Conservation (phyloP, 495 filamentous ascomycete species). For the Hyaloscypha bicolor region DNA sequence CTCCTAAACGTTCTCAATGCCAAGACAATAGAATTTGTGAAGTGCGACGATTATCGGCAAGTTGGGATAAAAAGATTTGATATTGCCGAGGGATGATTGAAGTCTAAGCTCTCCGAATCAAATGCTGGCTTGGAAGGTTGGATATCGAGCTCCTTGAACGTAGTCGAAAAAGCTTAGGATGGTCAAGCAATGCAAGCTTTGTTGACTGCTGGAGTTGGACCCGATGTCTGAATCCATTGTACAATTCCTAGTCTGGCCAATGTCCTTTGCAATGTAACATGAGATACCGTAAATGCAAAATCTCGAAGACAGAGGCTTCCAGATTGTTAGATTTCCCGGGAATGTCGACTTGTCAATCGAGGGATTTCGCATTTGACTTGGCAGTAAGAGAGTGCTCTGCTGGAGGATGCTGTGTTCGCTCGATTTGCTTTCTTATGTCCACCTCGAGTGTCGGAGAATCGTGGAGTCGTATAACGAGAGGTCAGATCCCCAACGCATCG, state of each 20-base stretch:
- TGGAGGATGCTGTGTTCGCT: too few relatives aligned
- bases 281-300: too few relatives aligned
- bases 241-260: too few relatives aligned
- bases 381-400: too few relatives aligned
- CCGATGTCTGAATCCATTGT: too few relatives aligned
- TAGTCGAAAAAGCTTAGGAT: neutral
- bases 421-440: neutral
- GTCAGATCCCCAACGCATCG: slow-evolving; percentile 28
- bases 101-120: neutral
- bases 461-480: neutral
- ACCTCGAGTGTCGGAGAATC: neutral
- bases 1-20: neutral
- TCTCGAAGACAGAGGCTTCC: too few relatives aligned
- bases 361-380: too few relatives aligned
- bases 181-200: neutral
- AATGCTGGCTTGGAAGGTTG: too few relatives aligned
- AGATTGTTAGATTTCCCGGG: too few relatives aligned
- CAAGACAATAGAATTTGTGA: neutral
- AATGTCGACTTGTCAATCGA: too few relatives aligned
- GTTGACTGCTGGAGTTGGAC: neutral
- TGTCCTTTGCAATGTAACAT: too few relatives aligned
- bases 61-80: neutral
- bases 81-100: neutral
- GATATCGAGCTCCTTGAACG: too few relatives aligned
- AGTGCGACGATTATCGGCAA: neutral